Evolutionary conservation across 2,329 filamentous ascomycete species (phyloP), one percentile per base, ranked within the genome.

Genomic region (Huntiella bhutanensis): DNA sequence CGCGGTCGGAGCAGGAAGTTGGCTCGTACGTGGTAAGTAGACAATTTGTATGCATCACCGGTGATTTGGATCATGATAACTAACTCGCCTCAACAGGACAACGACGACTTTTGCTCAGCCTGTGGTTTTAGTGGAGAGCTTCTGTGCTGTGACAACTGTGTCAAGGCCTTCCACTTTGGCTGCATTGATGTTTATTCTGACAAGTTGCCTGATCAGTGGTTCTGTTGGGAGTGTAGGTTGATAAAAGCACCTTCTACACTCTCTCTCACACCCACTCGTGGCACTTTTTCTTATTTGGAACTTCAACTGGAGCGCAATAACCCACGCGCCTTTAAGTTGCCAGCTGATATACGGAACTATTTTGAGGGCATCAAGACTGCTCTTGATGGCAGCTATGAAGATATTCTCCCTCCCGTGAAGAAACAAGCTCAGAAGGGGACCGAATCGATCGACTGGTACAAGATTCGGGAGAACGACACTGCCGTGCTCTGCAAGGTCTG

Each of bases 111-210:
- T 57, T 98, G 88, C 65, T 80, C 80, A 51, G 77, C 85, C 40
- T 98, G 91, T 64, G 76, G 80, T 56, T 82, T 81, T 52, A 81
- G 76, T 53, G 88, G 88, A 48, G 77, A 85, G 54, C 73, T 98
- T 52, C 71, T 96, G 53, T 95, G 87, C 64, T 98, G 91, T 62
- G 91, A 96, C 64, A 83, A 82, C 52, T 98, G 91, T 64, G 75
- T 80, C 51, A 77, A 84, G 53, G 84, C 87, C 4, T 95, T 92
- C 62, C 91, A 96, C 62, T 85, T 91, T 59, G 71, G 75, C 50
- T 96, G 91, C 60, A 75, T 91, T 53, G 81, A 92, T 60, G 80
- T 84, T 35, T 67, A 85, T 53, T 70, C 77, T 47, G 70, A 74
- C 43, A 67, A 70, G 46, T 67, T 80, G 49, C 77, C 79, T 8